These are phyloP conservation scores for Candida argentea DNA, from an alignment of 805 yeast species.

Conservation along the genomic window DNA sequence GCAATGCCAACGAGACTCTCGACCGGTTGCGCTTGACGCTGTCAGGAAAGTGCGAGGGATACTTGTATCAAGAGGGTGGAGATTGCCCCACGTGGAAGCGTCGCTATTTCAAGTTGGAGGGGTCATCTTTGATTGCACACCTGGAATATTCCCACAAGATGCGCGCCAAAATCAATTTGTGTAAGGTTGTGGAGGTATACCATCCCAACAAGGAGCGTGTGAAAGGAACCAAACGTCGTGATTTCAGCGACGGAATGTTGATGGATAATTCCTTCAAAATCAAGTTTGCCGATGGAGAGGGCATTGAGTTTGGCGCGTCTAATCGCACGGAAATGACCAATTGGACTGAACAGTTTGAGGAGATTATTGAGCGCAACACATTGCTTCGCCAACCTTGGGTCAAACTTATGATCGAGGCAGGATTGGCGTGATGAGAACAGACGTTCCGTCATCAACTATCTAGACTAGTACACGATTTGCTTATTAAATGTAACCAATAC, in stretches of 20 bases:
- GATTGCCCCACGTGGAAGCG: conserved; percentile 69
- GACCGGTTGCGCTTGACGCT: conserved; percentile 21
- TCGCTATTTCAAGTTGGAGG: conserved; percentile 65
- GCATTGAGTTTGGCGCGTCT: conserved; percentile 80
- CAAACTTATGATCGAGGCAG: conserved; percentile 29
- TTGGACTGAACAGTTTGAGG: conserved; percentile 59
- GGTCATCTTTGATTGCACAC: conserved; percentile 65
- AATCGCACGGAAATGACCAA: conserved; percentile 44
- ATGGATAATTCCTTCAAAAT: conserved; percentile 69
- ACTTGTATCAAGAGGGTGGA: conserved; percentile 83
- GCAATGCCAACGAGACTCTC: conserved; percentile 29
- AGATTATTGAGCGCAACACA: conserved; percentile 43
- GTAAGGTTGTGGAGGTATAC: conserved; percentile 49
- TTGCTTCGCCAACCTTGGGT: conserved; percentile 58
- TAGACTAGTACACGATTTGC: conserved; percentile 1
- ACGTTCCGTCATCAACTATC: neutral
- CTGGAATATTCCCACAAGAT: conserved; percentile 61
- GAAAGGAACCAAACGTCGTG: conserved; percentile 32
- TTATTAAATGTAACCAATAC: too few species aligned
- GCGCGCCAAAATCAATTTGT: conserved; percentile 65
- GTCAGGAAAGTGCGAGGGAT: conserved; percentile 44
- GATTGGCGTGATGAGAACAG: neutral
- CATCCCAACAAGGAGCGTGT: conserved; percentile 32
- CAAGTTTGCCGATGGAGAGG: conserved; percentile 69
- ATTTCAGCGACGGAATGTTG: conserved; percentile 62